Percentiles rank a stretch among this genome's conserved stretches.
phyloP scores from a whole-genome alignment of 169 alveolate species.

The Sarcocystis neurona region DNA sequence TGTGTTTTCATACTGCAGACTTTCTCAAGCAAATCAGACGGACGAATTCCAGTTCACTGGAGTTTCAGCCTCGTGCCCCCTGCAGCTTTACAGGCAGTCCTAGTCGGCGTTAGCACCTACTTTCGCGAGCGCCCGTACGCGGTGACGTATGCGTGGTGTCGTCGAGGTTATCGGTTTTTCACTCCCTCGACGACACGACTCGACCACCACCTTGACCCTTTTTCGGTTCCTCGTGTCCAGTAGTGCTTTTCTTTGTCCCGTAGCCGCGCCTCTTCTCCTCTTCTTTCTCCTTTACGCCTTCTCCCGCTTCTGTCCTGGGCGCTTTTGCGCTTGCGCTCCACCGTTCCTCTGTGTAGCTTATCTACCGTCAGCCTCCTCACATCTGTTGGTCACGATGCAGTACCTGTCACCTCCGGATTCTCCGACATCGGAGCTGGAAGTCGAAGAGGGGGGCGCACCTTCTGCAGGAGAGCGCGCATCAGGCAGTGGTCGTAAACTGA shows the following conservation, averaged over 20 bases:
- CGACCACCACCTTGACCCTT: no score
- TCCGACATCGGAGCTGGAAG: constrained; percentile 18
- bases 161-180: no score
- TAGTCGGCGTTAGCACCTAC: no score
- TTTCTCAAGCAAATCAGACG: no score
- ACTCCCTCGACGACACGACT: no score
- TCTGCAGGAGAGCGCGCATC: no score
- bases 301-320: not conserved
- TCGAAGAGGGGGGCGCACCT: not conserved
- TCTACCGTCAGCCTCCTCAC: not conserved
- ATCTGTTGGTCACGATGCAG: not conserved
- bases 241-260: not conserved
- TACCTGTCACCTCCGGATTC: constrained; percentile 28
- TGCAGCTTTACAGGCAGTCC: no score
- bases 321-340: not conserved
- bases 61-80: no score
- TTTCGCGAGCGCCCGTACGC: no score
- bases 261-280: not conserved
- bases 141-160: no score
- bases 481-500: not conserved
- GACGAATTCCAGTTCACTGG: no score
- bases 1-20: no score
- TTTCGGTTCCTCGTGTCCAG: not conserved
- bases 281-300: not conserved
- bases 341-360: not conserved